Evolutionary conservation across 2,329 filamentous ascomycete species (phyloP).

Genomic region (Fusarium sp.): DNA sequence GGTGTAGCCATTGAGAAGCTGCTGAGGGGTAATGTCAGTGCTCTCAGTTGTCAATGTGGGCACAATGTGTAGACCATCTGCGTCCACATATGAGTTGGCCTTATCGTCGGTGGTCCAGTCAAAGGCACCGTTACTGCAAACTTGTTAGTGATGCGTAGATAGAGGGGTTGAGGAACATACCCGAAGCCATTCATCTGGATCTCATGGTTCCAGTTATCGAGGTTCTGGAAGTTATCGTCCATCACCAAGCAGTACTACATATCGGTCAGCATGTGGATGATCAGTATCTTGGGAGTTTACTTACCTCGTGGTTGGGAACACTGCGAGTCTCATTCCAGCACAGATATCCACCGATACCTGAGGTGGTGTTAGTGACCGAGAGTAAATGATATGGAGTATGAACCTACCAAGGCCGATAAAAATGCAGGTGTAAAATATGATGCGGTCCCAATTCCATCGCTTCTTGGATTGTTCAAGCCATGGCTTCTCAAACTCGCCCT

Average conservation of each 20-base stretch:
- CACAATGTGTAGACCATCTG: constrained; percentile 65
- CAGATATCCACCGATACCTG: constrained; percentile 41
- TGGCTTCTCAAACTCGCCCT: constrained; percentile 48
- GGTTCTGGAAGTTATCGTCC: constrained; percentile 50
- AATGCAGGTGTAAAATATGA: constrained; percentile 48
- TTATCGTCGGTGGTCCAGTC: constrained; percentile 67
- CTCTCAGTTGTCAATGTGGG: constrained; percentile 62
- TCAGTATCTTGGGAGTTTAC: neutral
- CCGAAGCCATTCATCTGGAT: constrained; percentile 59
- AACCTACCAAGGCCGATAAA: constrained; percentile 44
- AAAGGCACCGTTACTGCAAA: constrained; percentile 57
- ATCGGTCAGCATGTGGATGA: constrained; percentile 2
- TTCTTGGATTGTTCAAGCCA: constrained; percentile 45
- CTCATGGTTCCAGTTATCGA: constrained; percentile 63
- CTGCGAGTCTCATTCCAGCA: constrained; percentile 39
- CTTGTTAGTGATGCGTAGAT: neutral
- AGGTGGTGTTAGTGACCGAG: neutral
- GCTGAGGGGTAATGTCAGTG: constrained; percentile 51
- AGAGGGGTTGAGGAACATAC: constrained; percentile 36
- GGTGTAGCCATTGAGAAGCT: constrained; percentile 56
- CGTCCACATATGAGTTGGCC: constrained; percentile 63
- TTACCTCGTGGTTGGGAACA: constrained; percentile 43
- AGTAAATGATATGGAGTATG: accelerated
- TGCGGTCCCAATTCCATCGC: constrained; percentile 48
- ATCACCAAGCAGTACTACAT: constrained; percentile 47